Conservation (phyloP, 768 basidiomycete species). For the Rhodotorula babjevae region DNA sequence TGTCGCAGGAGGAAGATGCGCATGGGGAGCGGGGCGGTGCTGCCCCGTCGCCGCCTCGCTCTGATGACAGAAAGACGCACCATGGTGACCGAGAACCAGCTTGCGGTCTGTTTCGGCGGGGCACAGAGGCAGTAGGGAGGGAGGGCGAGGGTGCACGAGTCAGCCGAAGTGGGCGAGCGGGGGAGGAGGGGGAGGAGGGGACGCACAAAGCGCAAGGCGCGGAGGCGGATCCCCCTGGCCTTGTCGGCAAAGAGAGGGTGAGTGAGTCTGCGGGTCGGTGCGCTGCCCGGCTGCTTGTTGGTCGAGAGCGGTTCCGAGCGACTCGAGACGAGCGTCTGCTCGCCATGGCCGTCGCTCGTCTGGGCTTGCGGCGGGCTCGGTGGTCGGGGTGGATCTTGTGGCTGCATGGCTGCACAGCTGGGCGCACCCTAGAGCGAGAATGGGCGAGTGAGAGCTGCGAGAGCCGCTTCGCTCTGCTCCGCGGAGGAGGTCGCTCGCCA, state of each 20-base stretch:
- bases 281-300: background rate
- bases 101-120: background rate
- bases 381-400: no score
- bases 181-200: no score
- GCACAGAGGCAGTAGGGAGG: background rate
- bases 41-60: no score
- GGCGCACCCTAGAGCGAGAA: no score
- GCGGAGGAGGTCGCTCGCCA: no score
- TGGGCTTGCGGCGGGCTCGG: background rate
- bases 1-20: background rate
- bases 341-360: background rate
- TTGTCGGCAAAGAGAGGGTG: conserved; percentile 28
- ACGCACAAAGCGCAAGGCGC: conserved; percentile 18
- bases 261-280: background rate
- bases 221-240: conserved; percentile 18
- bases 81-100: conserved; percentile 34
- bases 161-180: background rate
- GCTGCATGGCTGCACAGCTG: no score
- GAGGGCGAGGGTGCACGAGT: background rate
- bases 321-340: background rate
- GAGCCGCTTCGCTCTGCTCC: no score
- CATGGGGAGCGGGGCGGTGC: background rate
- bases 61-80: background rate
- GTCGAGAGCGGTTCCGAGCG: no score
- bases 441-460: no score